Conservation (phyloP, 441 rosid genomes). For the Populus trichocarpa region DNA sequence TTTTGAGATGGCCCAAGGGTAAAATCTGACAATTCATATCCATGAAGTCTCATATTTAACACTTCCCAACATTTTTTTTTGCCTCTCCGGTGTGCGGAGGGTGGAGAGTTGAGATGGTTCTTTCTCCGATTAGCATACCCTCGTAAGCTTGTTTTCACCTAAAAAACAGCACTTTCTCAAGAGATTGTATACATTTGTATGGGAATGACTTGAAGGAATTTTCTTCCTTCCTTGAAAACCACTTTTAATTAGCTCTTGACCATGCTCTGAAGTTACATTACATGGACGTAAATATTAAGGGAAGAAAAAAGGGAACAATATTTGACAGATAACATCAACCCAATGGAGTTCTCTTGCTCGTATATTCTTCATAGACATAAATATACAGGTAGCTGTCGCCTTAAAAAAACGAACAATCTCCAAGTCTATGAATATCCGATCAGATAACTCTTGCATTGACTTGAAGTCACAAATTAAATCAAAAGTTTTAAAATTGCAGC, state of each 20-base stretch:
- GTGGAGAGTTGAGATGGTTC: not conserved
- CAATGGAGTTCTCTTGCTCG: not conserved
- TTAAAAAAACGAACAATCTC: not conserved
- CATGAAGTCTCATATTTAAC: not conserved
- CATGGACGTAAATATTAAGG: not conserved
- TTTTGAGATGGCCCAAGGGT: not conserved
- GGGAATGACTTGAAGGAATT: not conserved
- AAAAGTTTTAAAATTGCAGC: not conserved
- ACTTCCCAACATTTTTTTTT: not conserved
- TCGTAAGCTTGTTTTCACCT: not conserved
- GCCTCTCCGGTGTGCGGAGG: not conserved
- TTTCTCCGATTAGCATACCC: not conserved
- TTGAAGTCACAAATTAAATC: not conserved
- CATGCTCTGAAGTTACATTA: not conserved
- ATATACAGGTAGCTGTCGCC: no score
- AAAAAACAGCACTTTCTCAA: not conserved
- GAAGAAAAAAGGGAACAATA: not conserved
- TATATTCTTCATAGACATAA: no score
- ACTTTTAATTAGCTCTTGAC: not conserved
- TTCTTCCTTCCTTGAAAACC: not conserved
- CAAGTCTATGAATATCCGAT: not conserved
- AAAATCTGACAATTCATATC: not conserved
- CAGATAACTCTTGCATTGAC: not conserved
- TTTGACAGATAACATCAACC: not conserved
- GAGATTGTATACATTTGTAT: not conserved